These are phyloP conservation scores for Monosporascus sp. DNA, from an alignment of 2,329 filamentous ascomycete genomes.

Conservation along the genomic window DNA sequence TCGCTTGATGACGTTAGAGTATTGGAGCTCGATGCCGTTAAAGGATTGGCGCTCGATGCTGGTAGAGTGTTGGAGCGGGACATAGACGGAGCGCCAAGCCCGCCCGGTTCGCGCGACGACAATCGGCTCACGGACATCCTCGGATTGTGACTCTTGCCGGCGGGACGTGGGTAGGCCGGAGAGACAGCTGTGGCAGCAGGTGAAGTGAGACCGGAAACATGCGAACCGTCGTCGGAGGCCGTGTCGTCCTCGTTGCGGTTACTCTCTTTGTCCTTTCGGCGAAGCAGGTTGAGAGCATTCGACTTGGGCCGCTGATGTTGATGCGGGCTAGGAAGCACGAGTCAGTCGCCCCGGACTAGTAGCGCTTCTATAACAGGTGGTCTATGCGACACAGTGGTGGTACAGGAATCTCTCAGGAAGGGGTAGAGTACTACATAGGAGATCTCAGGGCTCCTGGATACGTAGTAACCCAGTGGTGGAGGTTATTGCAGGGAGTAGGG, in stretches of 20 bases:
- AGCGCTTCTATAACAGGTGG: no score
- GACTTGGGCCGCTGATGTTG: conserved; percentile 52
- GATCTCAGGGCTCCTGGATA: no score
- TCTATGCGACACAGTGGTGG: no score
- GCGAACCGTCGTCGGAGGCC: conserved; percentile 42
- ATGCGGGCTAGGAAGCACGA: conserved; percentile 16
- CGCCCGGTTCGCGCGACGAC: conserved; percentile 26
- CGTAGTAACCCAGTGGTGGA: no score
- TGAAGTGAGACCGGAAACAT: conserved; percentile 28
- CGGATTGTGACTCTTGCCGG: conserved; percentile 39
- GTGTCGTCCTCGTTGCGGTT: conserved; percentile 46
- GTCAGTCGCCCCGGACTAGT: conserved; percentile 5
- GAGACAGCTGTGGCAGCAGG: conserved; percentile 27
- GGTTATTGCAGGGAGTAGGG: neutral
- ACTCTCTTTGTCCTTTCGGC: conserved; percentile 39
- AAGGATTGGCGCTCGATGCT: conserved; percentile 9
- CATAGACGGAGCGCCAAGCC: conserved; percentile 5
- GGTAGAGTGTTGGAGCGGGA: conserved; percentile 14
- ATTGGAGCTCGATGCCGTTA: conserved; percentile 13
- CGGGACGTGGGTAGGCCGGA: conserved; percentile 26
- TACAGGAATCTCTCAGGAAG: no score
- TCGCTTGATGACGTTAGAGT: neutral
- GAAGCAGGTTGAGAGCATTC: conserved; percentile 48
- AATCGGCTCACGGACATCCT: conserved; percentile 43
- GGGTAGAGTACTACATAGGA: no score